Evolutionary conservation across 2,329 filamentous ascomycete genomes (phyloP), one percentile per base, ranked within the genome.

Genomic region (Penicillium nordicum): DNA sequence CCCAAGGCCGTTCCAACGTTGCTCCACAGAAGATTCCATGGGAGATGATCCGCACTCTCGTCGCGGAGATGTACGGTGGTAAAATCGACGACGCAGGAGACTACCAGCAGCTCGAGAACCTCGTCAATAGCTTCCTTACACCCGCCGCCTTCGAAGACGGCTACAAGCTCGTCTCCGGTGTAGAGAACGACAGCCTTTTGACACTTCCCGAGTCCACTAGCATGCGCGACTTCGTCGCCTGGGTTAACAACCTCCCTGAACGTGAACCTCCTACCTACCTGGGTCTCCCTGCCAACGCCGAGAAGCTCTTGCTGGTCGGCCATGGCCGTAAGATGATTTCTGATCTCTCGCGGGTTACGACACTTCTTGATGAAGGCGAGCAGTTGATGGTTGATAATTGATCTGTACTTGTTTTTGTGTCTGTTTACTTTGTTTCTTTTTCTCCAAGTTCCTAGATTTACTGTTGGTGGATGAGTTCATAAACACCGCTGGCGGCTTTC

Each of bases 261-360:
- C 86, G 94, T 67, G 94, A 99, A 74, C 95, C 95, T 29, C 94
- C 94, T 5, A 96, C 92, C 0, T 99, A 96, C 71, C 81, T 99
- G 16, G 95, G 94, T 23, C 76, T 99, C 64, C 94, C 94, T 36
- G 90, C 91, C 29, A 97, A 99, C 72, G 94, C 94, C 21, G 94
- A 99, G 85, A 99, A 97, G 77, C 73, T 99, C 71, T 76, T 99
- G 66, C 82, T 99, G 32, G 90, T 96, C 14, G 92, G 90, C 2
- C 86, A 96, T 68, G 95, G 93, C 42, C 84, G 85, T 69, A 89
- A 88, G 68, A 87, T 97, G 83, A 87, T 97, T 67, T 83, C 82
- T 61, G 92, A 97, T 74, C 68, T 97, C 73, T 87, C 88, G 70
- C 90, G 88, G 73, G 89, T 99, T 50, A 89, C 89, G 60, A 89